Evolutionary conservation across 2,329 filamentous ascomycete genomes (phyloP), one percentile per base, ranked within the genome.

Genomic region (Scedosporium minutisporum): DNA sequence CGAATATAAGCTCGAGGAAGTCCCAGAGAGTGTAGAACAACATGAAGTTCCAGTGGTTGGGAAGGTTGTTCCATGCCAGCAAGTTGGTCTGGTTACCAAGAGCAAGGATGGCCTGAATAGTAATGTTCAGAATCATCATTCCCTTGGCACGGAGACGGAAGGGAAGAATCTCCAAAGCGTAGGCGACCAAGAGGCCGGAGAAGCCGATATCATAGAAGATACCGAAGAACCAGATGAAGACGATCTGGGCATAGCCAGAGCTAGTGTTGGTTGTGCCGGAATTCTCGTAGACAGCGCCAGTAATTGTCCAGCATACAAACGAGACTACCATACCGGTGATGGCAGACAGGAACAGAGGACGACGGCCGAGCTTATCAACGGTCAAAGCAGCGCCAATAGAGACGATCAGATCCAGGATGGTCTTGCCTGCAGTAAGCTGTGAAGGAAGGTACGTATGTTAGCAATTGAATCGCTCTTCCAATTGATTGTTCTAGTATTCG

Each of bases 1-100:
- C 84, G 67, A 87, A 86, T 57, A 82, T 65, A 57, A 87, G 74
- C 72, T 87, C 83, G 68, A 80, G 71, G 58, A 81, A 75, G 69
- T 87, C 82, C 85, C 85, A 87, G 62, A 84, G 71, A 27, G 83
- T 84, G 73, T 87, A 88, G 74, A 87, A 85, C 57, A 87, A 77
- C 78, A 85, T 87, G 63, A 88, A 82, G 72, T 87, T 80, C 82
- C 84, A 87, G 72, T 87, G 81, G 61, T 78, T 74, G 18, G 81
- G 81, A 55, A 87, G 74, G 62, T 80, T 78, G 60, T 83, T 76
- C 80, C 86, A 87, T 6, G 85, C 85, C 63, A 86, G 75, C 68
- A 82, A 82, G 76, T 88, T 88, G 68, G 82, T 85, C 76, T 85
- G 82, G 72, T 80, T 82, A 65, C 83, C 82, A 65, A 88, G 78